Evolutionary conservation across 1,139 yeast genomes (phyloP), one percentile per base, ranked within the genome.

Genomic region (Hansenula anomala): DNA sequence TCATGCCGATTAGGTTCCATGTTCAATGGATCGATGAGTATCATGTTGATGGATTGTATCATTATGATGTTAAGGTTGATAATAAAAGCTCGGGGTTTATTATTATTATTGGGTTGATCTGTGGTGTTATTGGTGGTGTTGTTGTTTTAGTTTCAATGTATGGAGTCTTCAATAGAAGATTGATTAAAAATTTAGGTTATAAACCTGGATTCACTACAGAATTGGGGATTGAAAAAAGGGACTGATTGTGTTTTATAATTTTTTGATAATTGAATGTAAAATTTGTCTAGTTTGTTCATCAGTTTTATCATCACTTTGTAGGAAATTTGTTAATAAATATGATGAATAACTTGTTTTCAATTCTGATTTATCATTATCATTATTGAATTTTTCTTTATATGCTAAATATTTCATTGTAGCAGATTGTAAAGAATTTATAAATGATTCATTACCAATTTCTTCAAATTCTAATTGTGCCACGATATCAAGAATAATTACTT

Each of bases 341-440:
- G 66, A 66, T 25, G 73, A 63, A 49, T 69, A 79, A 39, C 58
- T 51, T 12, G 59, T 58, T 42, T 74, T 74, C 46, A 87, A 66
- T 28, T 63, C 60, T 11, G 64, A 59, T 42, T 68, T 68, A 34
- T 64, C 61, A 15, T 59, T 53, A 32, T 53, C 57, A 31, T 59
- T 58, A 36, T 54, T 55, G 27, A 63, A 43, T 55, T 75, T 77
- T 42, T 59, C 56, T 54, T 72, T 74, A 55, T 78, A 78, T 2
- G 88, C 84, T 47, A 75, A 64, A 58, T 78, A 86, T 55, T 81
- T 79, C 54, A 82, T 83, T 30, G 89, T 85, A 15, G 89, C 71
- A 28, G 73, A 69, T 60, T 85, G 88, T 50, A 90, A 69, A 39
- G 65, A 60, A 39, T 73, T 79, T 12, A 86, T 78, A 56, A 84